Evolutionary conservation across 2,329 filamentous ascomycete species (phyloP), one percentile per base, ranked within the genome.

Genomic region (Corynespora cassiicola): DNA sequence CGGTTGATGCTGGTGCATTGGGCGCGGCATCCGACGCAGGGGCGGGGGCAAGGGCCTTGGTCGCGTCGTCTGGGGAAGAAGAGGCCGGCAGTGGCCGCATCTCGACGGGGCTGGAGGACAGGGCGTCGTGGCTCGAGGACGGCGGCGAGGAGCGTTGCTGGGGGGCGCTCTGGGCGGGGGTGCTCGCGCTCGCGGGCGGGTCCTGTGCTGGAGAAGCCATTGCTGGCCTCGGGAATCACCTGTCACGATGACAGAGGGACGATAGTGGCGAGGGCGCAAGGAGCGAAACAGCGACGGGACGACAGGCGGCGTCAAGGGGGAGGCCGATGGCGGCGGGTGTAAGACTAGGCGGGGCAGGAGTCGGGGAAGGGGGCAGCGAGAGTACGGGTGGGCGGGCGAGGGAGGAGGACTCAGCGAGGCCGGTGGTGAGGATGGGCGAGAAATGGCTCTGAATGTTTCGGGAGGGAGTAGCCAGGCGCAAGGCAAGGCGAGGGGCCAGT

Each of bases 171-270:
- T 53, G 54, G 39, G 53, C 45, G 31, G 48, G 46, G 34, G 58
- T 54, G 32, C 59, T 44, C n/a, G n/a, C n/a, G n/a, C n/a, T n/a
- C n/a, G n/a, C n/a, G 37, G 56, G 52, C 46, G 54, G 56, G 21
- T 62, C 56, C 35, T 56, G 50, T 28, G 61, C 20, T 28, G 58
- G 54, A 45, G 59, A 42, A 28, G 58, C 58, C 65, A 68, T 68
- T 50, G 51, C 48, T 46, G 52, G 49, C 47, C 23, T n/a, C 45
- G 47, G 42, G 38, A 34, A 39, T 42, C 28, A 50, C 35, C 40
- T 36, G 34, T 39, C 43, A 43, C 44, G 45, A 43, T 45, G 40
- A 43, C 35, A n/a, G 39, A 36, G 37, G 50, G 46, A 47, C 47
- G 48, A 56, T 47, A 45, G 45, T 43, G 47, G 49, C n/a, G n/a